Evolutionary conservation across 768 basidiomycete species (phyloP).

Genomic region (Amanita rubescens): DNA sequence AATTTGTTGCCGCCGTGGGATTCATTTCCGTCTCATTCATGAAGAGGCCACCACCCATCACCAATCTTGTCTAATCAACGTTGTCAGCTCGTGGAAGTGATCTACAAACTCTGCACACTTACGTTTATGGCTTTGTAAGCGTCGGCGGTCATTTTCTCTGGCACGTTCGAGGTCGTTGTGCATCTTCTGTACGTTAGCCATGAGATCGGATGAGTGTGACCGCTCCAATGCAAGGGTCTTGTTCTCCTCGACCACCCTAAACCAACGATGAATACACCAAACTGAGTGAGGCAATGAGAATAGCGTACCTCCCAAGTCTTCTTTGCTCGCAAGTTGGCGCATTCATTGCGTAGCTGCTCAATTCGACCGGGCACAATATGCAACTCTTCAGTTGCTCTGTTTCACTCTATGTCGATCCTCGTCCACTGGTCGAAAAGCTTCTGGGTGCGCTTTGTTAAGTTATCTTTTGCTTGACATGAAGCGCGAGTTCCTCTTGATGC

Average conservation of each 20-base stretch:
- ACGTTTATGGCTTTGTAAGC: conserved; percentile 86
- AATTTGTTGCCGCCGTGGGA: too few species aligned
- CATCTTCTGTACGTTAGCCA: conserved; percentile 87
- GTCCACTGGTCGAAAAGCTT: conserved; percentile 69
- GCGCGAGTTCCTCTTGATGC: conserved; percentile 57
- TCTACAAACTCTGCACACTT: conserved; percentile 18
- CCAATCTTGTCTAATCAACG: conserved; percentile 56
- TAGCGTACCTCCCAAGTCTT: too few species aligned
- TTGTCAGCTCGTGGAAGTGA: neutral
- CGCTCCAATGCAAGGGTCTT: conserved; percentile 72
- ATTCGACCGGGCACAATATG: too few species aligned
- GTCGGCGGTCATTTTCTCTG: conserved; percentile 72
- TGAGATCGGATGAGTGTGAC: conserved; percentile 78
- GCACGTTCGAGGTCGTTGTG: conserved; percentile 82
- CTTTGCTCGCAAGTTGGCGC: too few species aligned
- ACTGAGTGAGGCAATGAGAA: neutral
- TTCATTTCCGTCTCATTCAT: too few species aligned
- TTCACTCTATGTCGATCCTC: conserved; percentile 67
- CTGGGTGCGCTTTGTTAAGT: conserved; percentile 58
- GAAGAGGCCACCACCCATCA: too few species aligned
- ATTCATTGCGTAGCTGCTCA: too few species aligned
- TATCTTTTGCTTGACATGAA: conserved; percentile 57
- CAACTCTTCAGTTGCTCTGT: too few species aligned
- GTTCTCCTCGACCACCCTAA: too few species aligned
- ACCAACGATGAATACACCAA: conserved; percentile 5